phyloP scores from a whole-genome alignment of 2,329 filamentous ascomycete species.

The Trichoderma endophyticum region DNA sequence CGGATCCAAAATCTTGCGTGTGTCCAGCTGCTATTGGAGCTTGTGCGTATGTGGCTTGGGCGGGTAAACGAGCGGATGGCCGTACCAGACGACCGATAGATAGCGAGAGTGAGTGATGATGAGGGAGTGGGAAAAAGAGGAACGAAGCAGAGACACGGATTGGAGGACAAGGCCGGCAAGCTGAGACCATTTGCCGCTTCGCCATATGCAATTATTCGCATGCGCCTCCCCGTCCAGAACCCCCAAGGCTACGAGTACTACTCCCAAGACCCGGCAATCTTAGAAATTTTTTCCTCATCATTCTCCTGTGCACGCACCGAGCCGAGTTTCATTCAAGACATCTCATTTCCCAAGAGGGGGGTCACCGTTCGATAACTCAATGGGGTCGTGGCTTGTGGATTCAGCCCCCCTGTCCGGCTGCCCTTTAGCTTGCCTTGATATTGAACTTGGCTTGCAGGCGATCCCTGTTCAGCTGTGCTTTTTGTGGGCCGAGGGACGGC shows the following conservation, averaged over 20 bases:
- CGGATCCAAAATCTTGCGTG: neutral
- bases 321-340: conserved; percentile 12
- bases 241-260: neutral
- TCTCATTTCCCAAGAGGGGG: conserved; percentile 14
- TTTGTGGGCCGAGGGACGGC: conserved; percentile 11
- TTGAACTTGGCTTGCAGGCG: neutral
- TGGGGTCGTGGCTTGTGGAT: conserved; percentile 3
- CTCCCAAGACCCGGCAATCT: neutral
- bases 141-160: neutral
- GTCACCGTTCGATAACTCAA: conserved; percentile 17
- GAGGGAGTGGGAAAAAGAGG: neutral
- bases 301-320: neutral
- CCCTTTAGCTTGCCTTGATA: neutral
- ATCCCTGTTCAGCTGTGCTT: conserved; percentile 19
- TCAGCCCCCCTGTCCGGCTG: conserved; percentile 5
- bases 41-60: conserved; percentile 14
- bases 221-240: neutral
- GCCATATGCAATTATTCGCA: conserved; percentile 16
- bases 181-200: neutral
- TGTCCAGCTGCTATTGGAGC: conserved; percentile 13
- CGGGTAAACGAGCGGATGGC: conserved; percentile 10
- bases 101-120: neutral
- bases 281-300: neutral
- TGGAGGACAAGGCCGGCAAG: neutral
- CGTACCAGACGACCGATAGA: conserved; percentile 7